Conservation (phyloP, 2,329 filamentous ascomycete species). For the Elsinoe australis region DNA sequence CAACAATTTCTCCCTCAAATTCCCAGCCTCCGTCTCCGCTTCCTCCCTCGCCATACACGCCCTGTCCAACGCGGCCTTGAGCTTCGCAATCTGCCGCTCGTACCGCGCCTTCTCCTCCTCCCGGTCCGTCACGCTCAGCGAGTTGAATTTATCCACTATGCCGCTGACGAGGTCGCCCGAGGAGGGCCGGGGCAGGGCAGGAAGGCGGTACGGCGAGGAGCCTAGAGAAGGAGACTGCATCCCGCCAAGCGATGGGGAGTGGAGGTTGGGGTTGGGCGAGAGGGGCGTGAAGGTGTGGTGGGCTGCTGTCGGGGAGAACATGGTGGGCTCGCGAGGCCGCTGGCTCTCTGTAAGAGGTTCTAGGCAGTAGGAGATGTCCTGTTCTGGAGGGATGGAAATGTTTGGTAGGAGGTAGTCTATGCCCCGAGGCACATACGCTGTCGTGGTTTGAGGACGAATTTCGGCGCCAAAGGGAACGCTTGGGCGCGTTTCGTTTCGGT, state of each 20-base stretch:
- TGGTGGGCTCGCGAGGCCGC: too few relatives aligned
- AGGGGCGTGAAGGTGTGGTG: neutral
- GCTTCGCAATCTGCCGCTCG: constrained; percentile 35
- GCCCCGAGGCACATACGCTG: too few relatives aligned
- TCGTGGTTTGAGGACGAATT: too few relatives aligned
- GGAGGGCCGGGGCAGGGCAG: constrained; percentile 29
- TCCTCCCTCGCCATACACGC: constrained; percentile 50
- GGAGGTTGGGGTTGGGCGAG: neutral
- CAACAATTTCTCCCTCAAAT: constrained; percentile 54
- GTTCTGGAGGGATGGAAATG: too few relatives aligned
- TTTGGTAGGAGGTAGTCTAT: too few relatives aligned
- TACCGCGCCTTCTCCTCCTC: constrained; percentile 29
- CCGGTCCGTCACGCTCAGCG: constrained; percentile 48
- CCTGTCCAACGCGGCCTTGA: constrained; percentile 38
- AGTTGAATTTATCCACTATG: constrained; percentile 64
- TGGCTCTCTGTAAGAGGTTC: too few relatives aligned
- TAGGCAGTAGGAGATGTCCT: too few relatives aligned
- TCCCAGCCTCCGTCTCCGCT: constrained; percentile 60
- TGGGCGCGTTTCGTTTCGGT: neutral
- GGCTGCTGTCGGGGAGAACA: constrained; percentile 5
- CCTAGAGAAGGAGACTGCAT: neutral
- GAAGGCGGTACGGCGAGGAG: constrained; percentile 28
- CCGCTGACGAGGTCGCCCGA: constrained; percentile 26
- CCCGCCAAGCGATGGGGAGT: neutral
- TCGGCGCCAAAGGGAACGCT: too few relatives aligned